These are phyloP conservation scores for Durusdinium trenchii DNA, from an alignment of 73 alveolate genomes.

Conservation along the genomic window DNA sequence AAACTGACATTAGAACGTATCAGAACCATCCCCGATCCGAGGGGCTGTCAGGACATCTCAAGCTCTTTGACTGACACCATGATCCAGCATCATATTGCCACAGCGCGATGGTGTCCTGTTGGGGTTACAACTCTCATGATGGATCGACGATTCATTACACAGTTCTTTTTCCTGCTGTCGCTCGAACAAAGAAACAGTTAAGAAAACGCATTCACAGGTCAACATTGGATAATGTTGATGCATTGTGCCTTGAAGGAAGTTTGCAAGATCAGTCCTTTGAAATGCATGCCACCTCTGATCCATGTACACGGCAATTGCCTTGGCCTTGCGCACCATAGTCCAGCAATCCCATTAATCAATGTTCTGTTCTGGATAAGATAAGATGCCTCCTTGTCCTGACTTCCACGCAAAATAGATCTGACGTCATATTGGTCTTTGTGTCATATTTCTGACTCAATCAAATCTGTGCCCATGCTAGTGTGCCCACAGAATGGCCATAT, in stretches of 20 bases:
- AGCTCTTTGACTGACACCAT: neutral
- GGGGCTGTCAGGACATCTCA: constrained; percentile 35
- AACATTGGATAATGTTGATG: neutral
- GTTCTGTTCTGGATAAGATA: too few relatives aligned
- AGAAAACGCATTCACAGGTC: neutral
- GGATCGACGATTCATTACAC: neutral
- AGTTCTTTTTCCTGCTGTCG: neutral
- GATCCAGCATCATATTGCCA: constrained; percentile 23
- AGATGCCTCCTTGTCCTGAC: too few relatives aligned
- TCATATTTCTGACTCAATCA: too few relatives aligned
- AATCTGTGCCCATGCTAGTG: too few relatives aligned
- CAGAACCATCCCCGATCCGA: neutral
- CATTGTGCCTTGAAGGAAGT: too few relatives aligned
- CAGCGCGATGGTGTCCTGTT: constrained; percentile 1
- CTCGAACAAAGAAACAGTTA: neutral
- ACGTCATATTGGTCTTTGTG: too few relatives aligned
- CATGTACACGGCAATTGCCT: constrained; percentile 9
- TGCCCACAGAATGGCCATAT: too few relatives aligned
- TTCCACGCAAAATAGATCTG: too few relatives aligned
- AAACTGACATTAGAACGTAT: neutral
- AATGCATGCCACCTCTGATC: neutral
- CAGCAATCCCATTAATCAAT: too few relatives aligned
- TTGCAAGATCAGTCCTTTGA: neutral
- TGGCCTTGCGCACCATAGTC: constrained; percentile 19
- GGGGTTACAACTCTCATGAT: neutral